A percentile compares a stretch with the other conserved stretches of the same genome.
phyloP scores from a whole-genome alignment of 78 protist species.

The Emiliania huxleyi region DNA sequence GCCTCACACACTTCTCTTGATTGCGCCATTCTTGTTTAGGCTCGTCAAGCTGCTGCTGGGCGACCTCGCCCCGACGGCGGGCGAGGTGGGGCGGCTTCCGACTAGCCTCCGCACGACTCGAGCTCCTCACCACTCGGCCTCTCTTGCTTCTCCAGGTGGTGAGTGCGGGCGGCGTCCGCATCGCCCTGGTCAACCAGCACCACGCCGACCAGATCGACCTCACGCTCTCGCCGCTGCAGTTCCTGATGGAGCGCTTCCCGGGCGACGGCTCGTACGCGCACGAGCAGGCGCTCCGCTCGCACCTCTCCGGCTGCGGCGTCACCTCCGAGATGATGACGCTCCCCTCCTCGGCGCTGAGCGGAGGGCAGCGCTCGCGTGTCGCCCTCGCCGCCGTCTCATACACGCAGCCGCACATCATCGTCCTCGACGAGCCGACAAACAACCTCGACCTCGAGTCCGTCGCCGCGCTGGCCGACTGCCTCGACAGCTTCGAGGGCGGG shows the following conservation, averaged over 20 bases:
- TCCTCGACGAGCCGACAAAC: too few relatives aligned
- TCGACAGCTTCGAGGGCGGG: constrained; percentile 61
- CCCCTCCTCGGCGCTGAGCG: background rate
- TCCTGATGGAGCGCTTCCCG: background rate
- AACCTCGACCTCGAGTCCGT: too few relatives aligned
- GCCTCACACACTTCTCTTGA: too few relatives aligned
- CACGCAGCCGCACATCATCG: constrained; percentile 30
- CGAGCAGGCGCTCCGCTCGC: background rate
- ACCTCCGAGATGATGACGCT: background rate
- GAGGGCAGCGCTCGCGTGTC: constrained; percentile 49
- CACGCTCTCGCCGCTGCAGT: background rate
- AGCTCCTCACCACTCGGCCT: too few relatives aligned
- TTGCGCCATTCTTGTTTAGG: too few relatives aligned
- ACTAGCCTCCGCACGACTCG: too few relatives aligned
- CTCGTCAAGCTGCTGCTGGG: constrained; percentile 71
- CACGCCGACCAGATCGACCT: constrained; percentile 49
- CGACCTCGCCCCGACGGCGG: constrained; percentile 76
- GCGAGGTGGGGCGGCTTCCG: background rate
- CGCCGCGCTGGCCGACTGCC: constrained; percentile 69
- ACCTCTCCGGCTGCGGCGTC: background rate
- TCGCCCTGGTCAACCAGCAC: constrained; percentile 45
- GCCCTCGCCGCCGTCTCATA: constrained; percentile 29
- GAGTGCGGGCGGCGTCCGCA: background rate
- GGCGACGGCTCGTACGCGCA: background rate
- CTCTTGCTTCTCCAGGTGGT: background rate